phyloP scores from a whole-genome alignment of 495 filamentous ascomycete species.

The Trichoderma erinaceum region DNA sequence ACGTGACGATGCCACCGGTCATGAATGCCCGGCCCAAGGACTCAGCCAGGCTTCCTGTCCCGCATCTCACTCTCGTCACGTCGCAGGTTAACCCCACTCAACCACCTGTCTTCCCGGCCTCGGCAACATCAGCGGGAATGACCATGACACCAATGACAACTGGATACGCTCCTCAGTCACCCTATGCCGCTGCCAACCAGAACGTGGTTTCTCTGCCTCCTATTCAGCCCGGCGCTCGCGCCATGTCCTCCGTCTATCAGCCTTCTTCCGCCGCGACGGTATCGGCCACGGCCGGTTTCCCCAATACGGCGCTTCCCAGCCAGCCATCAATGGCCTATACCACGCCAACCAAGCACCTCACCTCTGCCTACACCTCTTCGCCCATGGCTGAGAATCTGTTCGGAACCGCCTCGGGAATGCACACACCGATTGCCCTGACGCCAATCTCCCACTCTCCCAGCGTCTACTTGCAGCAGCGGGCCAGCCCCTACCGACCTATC shows the following conservation, averaged over 20 bases:
- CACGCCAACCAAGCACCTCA: constrained; percentile 39
- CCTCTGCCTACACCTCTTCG: constrained; percentile 36
- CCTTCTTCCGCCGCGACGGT: not conserved
- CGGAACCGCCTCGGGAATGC: constrained; percentile 28
- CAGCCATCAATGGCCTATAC: constrained; percentile 26
- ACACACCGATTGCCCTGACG: constrained; percentile 38
- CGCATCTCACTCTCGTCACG: constrained; percentile 41
- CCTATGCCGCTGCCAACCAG: constrained; percentile 30
- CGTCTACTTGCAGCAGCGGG: constrained; percentile 54
- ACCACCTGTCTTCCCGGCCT: not conserved
- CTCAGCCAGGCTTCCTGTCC: constrained; percentile 30
- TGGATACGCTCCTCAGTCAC: constrained; percentile 14
- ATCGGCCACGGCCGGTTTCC: not conserved
- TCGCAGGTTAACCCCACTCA: not conserved
- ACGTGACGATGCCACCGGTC: constrained; percentile 20
- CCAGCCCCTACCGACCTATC: constrained; percentile 88
- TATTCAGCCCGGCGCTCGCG: constrained; percentile 36
- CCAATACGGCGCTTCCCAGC: not conserved
- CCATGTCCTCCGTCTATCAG: constrained; percentile 46
- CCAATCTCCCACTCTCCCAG: constrained; percentile 51
- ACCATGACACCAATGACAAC: not conserved
- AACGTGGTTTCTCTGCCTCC: constrained; percentile 39
- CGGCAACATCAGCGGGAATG: not conserved
- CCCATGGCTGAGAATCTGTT: constrained; percentile 44
- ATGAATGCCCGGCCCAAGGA: not conserved